Evolutionary conservation across 768 basidiomycete species (phyloP), one percentile per base, ranked within the genome.

Genomic region (Russula vinacea): DNA sequence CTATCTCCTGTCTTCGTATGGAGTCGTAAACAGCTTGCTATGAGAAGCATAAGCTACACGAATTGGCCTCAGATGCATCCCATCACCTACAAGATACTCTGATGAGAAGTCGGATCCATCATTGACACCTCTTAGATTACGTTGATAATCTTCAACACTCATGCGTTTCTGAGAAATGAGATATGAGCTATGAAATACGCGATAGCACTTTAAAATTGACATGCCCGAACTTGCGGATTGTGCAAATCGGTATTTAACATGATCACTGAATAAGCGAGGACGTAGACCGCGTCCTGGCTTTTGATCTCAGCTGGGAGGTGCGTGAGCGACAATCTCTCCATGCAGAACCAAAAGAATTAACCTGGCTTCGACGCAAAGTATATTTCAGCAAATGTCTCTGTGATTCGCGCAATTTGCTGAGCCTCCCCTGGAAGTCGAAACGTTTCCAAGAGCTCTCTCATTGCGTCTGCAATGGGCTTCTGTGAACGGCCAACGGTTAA

Each of bases 201-300:
- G 14, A 49, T 22, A 24, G 24, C 61, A n/a, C n/a, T n/a, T 40
- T 40, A 24, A 1, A 52, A 40, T 56, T 29, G 13, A 71, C 87
- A 74, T 72, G 90, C 93, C 72, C 91, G 78, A 65, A 95, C 84
- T 80, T 97, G 94, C 14, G 95, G 94, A 72, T 92, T 98, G 73
- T 98, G 95, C 37, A 86, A 84, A 77, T 99, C 97, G 9, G 97
- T 99, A 76, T 99, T 99, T 56, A 99, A 83, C 94, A 99, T 84
- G 74, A 99, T 98, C 65, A 99, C 88, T 0, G 97, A 98, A 74
- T 88, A 99, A 1, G 96, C 85, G 29, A 99, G 77, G 9, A 99
- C 90, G 74, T 97, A 95, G 22, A 92, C 91, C 5, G 96, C 92
- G 73, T 98, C 97, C 76, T 93, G 86, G 61, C 80, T 87, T 72